Base-by-base conservation (phyloP, 495 filamentous ascomycete genomes). In the Penicillium longicatenatum region DNA sequence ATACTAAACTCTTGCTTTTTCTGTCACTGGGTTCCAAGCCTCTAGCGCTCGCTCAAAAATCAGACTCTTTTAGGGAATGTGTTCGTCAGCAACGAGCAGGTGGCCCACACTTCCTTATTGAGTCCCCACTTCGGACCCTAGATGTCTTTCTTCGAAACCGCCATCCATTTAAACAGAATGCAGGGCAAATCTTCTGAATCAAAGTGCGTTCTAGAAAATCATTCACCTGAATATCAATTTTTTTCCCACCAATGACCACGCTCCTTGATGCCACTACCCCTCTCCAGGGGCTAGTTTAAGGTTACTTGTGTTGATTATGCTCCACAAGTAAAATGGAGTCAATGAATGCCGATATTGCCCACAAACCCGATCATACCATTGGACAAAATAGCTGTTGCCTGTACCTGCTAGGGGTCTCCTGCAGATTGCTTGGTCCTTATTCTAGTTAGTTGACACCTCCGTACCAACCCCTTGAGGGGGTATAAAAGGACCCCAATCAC, bases 131-230 rank as follows among this genome's bases (percentile, higher is more conserved):
- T 49, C 30, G 45, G 31, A n/a, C 39, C 24, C 55, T 29, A 10
- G 11, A 19, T 57, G 55, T 57, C 55, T 57, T 46, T 43, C 19
- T 57, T 46, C 48, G 47, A 57, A 57, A 57, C 55, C 37, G 48
- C 55, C 48, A 57, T 42, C 26, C 5, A 31, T 7, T 39, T 9
- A 8, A 43, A 39, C 49, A 35, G 22, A 22, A 3, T 22, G 42
- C 12, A 10, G 42, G 21, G 21, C 14, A 17, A n/a, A 9, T 20
- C 42, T 44, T 20, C 10, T 44, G 7, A 22, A 14, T 6, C 42
- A 45, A 45, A 0, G 42, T 45, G 42, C 4, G 4, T 20, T 22
- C 21, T 21, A 45, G 42, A 45, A 45, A 45, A 11, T 35, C 29
- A 6, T 45, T 45, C 17, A 1, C 19, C 20, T 45, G 19, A 22